Evolutionary conservation across 495 filamentous ascomycete species (phyloP).

Genomic region (Entonaema liquescens): DNA sequence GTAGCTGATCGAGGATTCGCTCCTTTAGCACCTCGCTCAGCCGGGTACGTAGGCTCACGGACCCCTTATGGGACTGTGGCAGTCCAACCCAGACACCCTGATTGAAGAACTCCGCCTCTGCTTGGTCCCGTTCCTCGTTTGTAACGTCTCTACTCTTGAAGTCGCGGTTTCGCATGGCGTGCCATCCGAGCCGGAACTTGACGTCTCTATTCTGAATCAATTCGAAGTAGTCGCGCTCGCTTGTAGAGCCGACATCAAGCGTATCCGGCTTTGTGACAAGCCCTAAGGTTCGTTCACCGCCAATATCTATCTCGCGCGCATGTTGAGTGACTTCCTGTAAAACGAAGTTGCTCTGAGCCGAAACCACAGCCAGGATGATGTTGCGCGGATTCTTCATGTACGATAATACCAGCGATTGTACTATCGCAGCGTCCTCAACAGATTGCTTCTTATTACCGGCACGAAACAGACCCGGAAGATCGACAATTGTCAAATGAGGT

Average conservation of each 20-base stretch:
- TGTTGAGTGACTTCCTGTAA: conserved; percentile 73
- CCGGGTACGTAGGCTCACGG: conserved; percentile 26
- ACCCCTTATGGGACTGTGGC: conserved; percentile 38
- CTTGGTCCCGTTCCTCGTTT: conserved; percentile 49
- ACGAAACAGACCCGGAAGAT: conserved; percentile 73
- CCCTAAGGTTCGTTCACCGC: conserved; percentile 80
- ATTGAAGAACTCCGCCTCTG: conserved; percentile 56
- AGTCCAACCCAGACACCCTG: conserved; percentile 53
- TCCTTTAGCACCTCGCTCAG: conserved; percentile 44
- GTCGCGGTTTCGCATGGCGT: conserved; percentile 70
- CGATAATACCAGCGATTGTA: conserved; percentile 60
- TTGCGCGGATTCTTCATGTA: conserved; percentile 69
- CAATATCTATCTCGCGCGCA: conserved; percentile 76
- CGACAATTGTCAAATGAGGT: conserved; percentile 74
- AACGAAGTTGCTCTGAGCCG: conserved; percentile 69
- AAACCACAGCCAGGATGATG: conserved; percentile 73
- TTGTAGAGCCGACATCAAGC: conserved; percentile 56
- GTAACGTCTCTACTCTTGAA: conserved; percentile 56
- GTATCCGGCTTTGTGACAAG: conserved; percentile 87
- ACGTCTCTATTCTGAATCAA: conserved; percentile 69
- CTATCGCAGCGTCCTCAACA: conserved; percentile 59
- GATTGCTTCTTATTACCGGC: conserved; percentile 59
- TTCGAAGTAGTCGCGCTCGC: conserved; percentile 60
- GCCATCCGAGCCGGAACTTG: conserved; percentile 73
- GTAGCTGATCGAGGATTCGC: conserved; percentile 45